Evolutionary conservation across 2,329 filamentous ascomycete genomes (phyloP).

Genomic region (Fusarium globosum): DNA sequence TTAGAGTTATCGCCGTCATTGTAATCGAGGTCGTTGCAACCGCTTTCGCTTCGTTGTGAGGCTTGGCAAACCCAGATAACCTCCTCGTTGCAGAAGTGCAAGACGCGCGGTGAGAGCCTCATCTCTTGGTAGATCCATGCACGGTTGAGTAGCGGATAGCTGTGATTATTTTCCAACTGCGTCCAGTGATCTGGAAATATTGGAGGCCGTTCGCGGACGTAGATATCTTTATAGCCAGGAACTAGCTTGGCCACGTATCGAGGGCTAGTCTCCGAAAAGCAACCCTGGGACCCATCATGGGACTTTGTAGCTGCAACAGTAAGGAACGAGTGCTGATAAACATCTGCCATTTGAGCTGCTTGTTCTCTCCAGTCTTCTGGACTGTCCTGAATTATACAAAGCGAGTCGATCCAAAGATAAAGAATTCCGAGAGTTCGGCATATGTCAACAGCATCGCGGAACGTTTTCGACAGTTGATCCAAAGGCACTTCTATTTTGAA

Average conservation of each 20-base stretch:
- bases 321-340: background rate
- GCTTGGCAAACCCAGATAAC: background rate
- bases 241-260: background rate
- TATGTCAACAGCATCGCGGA: background rate
- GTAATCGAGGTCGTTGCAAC: fast-evolving
- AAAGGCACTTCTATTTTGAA: fast-evolving
- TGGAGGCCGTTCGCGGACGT: background rate
- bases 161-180: fast-evolving
- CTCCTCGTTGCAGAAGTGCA: background rate
- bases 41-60: background rate
- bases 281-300: background rate
- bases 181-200: background rate
- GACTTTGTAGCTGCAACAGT: background rate
- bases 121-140: background rate
- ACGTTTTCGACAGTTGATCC: background rate
- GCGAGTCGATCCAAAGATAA: background rate
- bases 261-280: background rate
- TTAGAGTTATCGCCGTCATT: background rate
- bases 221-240: background rate
- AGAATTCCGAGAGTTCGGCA: background rate
- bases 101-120: background rate
- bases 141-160: fast-evolving
- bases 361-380: background rate
- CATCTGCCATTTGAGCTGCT: background rate
- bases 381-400: background rate